A percentile compares a stretch with the other conserved stretches of the same genome.
Conservation (phyloP, 2,329 filamentous ascomycete genomes). For the Trichoderma sp. region DNA sequence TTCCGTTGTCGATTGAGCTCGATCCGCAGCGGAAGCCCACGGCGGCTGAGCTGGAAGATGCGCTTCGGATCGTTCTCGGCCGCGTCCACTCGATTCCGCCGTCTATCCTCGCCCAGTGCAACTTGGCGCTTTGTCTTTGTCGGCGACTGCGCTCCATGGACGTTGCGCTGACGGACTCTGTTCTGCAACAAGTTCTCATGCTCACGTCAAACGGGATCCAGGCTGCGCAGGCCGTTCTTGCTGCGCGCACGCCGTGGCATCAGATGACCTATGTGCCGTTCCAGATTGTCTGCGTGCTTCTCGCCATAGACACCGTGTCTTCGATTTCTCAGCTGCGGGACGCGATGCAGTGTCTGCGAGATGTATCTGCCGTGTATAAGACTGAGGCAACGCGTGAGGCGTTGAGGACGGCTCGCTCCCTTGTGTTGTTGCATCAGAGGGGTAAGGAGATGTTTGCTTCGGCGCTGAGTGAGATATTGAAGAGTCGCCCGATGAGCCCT, state of each 20-base stretch:
- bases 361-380: not conserved
- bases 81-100: slow-evolving; percentile 6
- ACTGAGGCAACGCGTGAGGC: slow-evolving; percentile 8
- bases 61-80: not conserved
- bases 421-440: slow-evolving; percentile 9
- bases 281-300: slow-evolving; percentile 13
- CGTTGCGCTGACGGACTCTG: slow-evolving; percentile 6
- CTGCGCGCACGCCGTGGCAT: slow-evolving; percentile 15
- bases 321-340: slow-evolving; percentile 12
- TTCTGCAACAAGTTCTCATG: slow-evolving; percentile 10
- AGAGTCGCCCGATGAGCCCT: slow-evolving; percentile 1
- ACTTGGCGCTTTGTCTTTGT: slow-evolving; percentile 15
- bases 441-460: slow-evolving; percentile 21
- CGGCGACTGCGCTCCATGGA: slow-evolving; percentile 14
- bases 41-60: slow-evolving; percentile 4
- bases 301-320: slow-evolving; percentile 19
- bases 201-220: slow-evolving; percentile 12
- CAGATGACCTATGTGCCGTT: slow-evolving; percentile 17
- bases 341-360: slow-evolving; percentile 11
- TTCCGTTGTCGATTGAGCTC: slow-evolving; percentile 13
- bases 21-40: slow-evolving; percentile 12
- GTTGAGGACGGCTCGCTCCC: not conserved
- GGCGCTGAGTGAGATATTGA: slow-evolving; percentile 11
- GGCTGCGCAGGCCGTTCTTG: slow-evolving; percentile 5
- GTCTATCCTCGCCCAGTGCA: slow-evolving; percentile 15